A percentile compares a stretch with the other conserved stretches of the same genome.
phyloP scores from a whole-genome alignment of 306 rosid genomes.

The Malus orientalis region DNA sequence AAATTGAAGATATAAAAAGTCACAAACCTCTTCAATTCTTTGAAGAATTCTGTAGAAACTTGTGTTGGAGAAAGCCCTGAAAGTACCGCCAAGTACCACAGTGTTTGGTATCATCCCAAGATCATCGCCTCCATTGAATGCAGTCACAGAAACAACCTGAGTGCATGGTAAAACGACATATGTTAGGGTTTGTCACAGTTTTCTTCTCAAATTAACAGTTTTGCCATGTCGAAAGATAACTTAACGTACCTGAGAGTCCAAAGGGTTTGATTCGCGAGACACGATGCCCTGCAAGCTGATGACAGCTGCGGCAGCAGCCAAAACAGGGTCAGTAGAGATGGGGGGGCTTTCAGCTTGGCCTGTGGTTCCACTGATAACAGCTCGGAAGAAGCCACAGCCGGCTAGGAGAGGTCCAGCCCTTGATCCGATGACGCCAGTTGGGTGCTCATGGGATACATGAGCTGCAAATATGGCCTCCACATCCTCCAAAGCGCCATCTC shows the following conservation, averaged over 20 bases:
- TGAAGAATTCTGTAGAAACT: conserved; percentile 70
- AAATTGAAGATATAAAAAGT: background rate
- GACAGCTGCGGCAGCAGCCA: conserved; percentile 82
- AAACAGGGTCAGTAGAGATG: conserved; percentile 61
- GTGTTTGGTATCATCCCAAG: conserved; percentile 61
- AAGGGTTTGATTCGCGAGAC: conserved; percentile 86
- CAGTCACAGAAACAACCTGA: conserved; percentile 84
- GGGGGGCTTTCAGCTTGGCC: conserved; percentile 38
- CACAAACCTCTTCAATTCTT: conserved; percentile 72
- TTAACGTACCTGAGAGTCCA: conserved; percentile 68
- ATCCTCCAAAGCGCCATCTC: conserved; percentile 70
- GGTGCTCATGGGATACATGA: conserved; percentile 84
- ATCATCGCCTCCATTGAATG: conserved; percentile 67
- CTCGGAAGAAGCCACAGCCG: conserved; percentile 90
- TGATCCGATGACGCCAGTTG: conserved; percentile 74
- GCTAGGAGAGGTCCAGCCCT: conserved; percentile 85
- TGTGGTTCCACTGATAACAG: conserved; percentile 55
- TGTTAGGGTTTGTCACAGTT: background rate
- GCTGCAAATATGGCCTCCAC: conserved; percentile 92
- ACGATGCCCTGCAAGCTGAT: conserved; percentile 91
- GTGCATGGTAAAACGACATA: background rate
- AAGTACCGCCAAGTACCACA: conserved; percentile 81
- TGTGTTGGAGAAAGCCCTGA: conserved; percentile 86
- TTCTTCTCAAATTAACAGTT: background rate
- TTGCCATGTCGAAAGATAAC: background rate